Conservation (phyloP, 1,139 yeast species). For the Candida tropicalis region DNA sequence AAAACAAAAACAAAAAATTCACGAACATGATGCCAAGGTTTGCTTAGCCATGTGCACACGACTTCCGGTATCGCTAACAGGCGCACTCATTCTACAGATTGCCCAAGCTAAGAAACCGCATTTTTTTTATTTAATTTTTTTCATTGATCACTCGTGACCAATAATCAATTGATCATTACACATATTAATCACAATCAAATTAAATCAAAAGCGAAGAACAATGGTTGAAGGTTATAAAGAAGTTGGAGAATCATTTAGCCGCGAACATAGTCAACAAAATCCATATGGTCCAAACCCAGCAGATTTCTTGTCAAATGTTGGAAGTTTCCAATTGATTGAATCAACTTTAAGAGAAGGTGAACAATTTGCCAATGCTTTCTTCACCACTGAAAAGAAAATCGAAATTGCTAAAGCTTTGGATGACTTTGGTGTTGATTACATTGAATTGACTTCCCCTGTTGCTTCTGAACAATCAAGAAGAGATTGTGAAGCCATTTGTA, state of each 20-base stretch:
- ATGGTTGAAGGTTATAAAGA: conserved; percentile 13
- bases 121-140: no score
- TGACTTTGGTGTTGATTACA: conserved; percentile 97
- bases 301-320: conserved; percentile 88
- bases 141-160: no score
- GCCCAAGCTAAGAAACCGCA: no score
- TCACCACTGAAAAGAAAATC: conserved; percentile 91
- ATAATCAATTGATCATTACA: not conserved
- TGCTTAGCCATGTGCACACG: no score
- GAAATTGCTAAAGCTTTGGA: conserved; percentile 97
- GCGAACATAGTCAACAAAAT: conserved; percentile 34
- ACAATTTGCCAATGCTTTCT: conserved; percentile 97
- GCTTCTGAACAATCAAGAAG: conserved; percentile 91
- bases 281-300: conserved; percentile 97
- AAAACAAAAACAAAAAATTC: no score
- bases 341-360: conserved; percentile 98
- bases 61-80: no score
- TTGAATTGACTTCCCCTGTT: conserved; percentile 96
- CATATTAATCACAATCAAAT: no score
- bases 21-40: no score
- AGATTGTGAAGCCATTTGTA: conserved; percentile 98
- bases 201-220: no score
- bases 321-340: conserved; percentile 88
- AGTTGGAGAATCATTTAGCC: conserved; percentile 12
- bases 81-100: no score